Percentiles rank a stretch among this genome's conserved stretches.
Conservation (phyloP, 2,329 filamentous ascomycete species). For the Exophiala phaeomuriformis region DNA sequence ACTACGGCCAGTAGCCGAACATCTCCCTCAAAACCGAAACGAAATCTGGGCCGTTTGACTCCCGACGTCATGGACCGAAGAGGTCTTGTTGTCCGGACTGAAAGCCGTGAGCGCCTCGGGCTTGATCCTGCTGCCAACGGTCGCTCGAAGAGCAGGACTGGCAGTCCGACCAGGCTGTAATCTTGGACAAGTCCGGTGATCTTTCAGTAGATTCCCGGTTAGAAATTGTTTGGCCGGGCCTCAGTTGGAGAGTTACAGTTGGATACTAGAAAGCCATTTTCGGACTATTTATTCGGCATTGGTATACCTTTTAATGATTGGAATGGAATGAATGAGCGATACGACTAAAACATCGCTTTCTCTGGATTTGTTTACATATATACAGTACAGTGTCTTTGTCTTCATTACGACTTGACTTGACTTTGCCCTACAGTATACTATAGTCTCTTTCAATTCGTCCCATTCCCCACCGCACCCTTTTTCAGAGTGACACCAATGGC, state of each 20-base stretch:
- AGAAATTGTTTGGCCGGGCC: not conserved
- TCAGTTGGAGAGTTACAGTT: too few species aligned
- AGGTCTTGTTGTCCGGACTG: slow-evolving; percentile 72
- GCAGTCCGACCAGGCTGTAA: slow-evolving; percentile 11
- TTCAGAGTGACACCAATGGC: slow-evolving; percentile 8
- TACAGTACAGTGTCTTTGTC: too few species aligned
- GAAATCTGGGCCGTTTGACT: slow-evolving; percentile 28
- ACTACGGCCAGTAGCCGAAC: slow-evolving; percentile 54
- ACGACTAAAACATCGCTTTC: too few species aligned
- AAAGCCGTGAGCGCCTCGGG: slow-evolving; percentile 72
- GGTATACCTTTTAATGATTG: too few species aligned
- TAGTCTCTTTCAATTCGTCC: not conserved
- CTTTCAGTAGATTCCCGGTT: not conserved
- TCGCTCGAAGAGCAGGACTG: slow-evolving; percentile 13
- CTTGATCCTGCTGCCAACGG: slow-evolving; percentile 5
- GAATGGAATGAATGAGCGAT: too few species aligned
- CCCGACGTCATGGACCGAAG: slow-evolving; percentile 50
- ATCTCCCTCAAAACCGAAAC: slow-evolving; percentile 28
- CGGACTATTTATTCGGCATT: too few species aligned
- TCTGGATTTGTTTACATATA: too few species aligned
- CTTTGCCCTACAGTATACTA: not conserved
- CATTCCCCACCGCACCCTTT: not conserved
- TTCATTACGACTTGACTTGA: too few species aligned
- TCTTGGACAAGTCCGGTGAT: not conserved
- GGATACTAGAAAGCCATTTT: too few species aligned